Evolutionary conservation across 257 asterid genomes (phyloP), one percentile per base, ranked within the genome.

Genomic region (Gardenia jasminoides): DNA sequence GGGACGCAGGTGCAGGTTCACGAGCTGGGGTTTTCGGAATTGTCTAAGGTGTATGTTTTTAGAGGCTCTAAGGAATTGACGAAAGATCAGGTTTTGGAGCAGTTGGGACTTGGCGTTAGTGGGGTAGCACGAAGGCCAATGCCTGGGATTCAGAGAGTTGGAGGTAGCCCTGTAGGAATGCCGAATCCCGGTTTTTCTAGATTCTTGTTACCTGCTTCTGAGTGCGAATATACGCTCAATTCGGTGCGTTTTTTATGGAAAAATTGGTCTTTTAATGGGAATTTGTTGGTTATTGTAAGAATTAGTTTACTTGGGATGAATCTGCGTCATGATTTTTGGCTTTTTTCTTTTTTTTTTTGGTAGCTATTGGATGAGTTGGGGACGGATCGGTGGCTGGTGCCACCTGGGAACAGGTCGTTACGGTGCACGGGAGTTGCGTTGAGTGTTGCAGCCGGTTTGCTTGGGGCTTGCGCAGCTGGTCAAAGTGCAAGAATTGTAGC

Each of bases 1-100:
- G 99, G 99, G 69, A 96, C 97, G 74, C 99, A 93, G 88, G 99
- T 96, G 79, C 97, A 91, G 88, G 98, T 96, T 66, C 97, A 96
- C 47, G 99, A 96, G 81, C 82, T 96, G 76, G 99, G 97, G 47
- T 93, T 93, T 86, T 86, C 93, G 64, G 99, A 96, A 72, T 86
- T 93, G 97, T 80, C 91, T 0, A 96, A 93, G 91, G 96, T 91
- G 71, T 93, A 90, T 84, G 92, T 96, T 24, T 93, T 96, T 79
- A 84, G 96, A 86, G 99, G 99, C 68, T 90, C 91, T 4, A 93
- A 92, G 86, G 97, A 93, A 39, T 78, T 93, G 76, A 52, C 95
- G 0, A 92, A 89, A 87, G 98, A 93, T 88, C 97, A 92, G 80
- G 96, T 93, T 48, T 90, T 93, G 92, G 98, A 96, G 87, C 97